phyloP scores from a whole-genome alignment of 306 rosid genomes.

The Begonia fuchsioides region DNA sequence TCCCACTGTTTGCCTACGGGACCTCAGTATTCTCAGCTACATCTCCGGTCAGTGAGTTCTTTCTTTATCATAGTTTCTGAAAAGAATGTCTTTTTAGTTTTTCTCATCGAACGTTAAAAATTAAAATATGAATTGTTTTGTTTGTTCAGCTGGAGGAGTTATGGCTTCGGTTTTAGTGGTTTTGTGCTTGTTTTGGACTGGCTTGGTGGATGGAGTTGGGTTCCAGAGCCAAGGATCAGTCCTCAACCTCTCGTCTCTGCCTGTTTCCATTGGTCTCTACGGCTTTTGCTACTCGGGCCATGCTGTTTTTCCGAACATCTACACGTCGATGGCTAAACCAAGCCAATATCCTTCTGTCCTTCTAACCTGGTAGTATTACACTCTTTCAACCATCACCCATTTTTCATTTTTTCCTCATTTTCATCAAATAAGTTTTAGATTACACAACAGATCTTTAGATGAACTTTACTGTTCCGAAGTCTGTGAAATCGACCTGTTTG shows the following conservation, averaged over 20 bases:
- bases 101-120: too few species aligned
- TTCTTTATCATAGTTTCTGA: neutral
- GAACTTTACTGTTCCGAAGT: too few species aligned
- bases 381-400: too few species aligned
- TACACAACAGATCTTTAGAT: too few species aligned
- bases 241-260: slow-evolving; percentile 59
- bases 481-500: too few species aligned
- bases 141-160: slow-evolving; percentile 72
- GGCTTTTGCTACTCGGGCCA: slow-evolving; percentile 98
- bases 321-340: slow-evolving; percentile 72
- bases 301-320: slow-evolving; percentile 92
- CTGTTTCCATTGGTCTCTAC: slow-evolving; percentile 91
- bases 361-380: slow-evolving; percentile 46
- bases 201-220: slow-evolving; percentile 55
- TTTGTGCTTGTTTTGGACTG: slow-evolving; percentile 71
- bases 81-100: neutral
- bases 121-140: neutral
- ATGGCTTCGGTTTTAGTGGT: slow-evolving; percentile 64
- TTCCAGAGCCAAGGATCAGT: slow-evolving; percentile 54
- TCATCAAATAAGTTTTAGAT: too few species aligned
- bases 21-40: slow-evolving; percentile 80
- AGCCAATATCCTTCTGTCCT: slow-evolving; percentile 64
- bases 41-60: slow-evolving; percentile 50
- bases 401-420: too few species aligned
- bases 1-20: slow-evolving; percentile 93